Evolutionary conservation across 257 asterid genomes (phyloP).

Genomic region (Nicotiana undulata): DNA sequence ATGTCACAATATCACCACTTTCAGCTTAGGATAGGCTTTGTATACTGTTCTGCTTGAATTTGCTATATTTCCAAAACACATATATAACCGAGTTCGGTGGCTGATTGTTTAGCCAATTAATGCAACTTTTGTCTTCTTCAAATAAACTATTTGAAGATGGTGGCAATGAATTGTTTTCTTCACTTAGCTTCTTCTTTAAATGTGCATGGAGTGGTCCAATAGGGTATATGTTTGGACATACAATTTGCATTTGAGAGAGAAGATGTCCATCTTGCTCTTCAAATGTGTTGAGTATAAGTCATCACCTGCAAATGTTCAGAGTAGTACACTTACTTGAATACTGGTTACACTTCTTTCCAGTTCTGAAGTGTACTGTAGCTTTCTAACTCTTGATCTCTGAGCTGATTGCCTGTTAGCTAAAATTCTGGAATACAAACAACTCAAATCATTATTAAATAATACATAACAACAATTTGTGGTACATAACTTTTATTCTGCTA

Average conservation of each 20-base stretch:
- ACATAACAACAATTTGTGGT: background rate
- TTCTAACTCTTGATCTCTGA: constrained; percentile 92
- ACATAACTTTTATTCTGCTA: background rate
- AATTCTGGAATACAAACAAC: constrained; percentile 33
- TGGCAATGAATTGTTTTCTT: background rate
- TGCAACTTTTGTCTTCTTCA: constrained; percentile 39
- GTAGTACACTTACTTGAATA: constrained; percentile 45
- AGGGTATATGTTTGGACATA: too few relatives aligned
- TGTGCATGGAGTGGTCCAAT: too few relatives aligned
- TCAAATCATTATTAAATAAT: background rate
- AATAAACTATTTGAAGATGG: constrained; percentile 25
- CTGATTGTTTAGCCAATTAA: constrained; percentile 43
- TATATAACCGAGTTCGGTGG: constrained; percentile 35
- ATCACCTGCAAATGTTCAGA: constrained; percentile 8
- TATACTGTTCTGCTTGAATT: too few relatives aligned
- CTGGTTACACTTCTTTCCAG: constrained; percentile 87
- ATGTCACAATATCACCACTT: background rate
- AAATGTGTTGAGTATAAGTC: constrained; percentile 57
- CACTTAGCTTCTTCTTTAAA: too few relatives aligned
- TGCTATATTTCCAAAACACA: constrained; percentile 43
- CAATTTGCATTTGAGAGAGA: constrained; percentile 32
- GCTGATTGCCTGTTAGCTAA: constrained; percentile 95
- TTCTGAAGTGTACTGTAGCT: constrained; percentile 82
- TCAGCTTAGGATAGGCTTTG: background rate
- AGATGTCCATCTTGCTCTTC: constrained; percentile 51